Evolutionary conservation across 2,329 filamentous ascomycete genomes (phyloP), one percentile per base, ranked within the genome.

Genomic region (Beauveria pseudobassiana): DNA sequence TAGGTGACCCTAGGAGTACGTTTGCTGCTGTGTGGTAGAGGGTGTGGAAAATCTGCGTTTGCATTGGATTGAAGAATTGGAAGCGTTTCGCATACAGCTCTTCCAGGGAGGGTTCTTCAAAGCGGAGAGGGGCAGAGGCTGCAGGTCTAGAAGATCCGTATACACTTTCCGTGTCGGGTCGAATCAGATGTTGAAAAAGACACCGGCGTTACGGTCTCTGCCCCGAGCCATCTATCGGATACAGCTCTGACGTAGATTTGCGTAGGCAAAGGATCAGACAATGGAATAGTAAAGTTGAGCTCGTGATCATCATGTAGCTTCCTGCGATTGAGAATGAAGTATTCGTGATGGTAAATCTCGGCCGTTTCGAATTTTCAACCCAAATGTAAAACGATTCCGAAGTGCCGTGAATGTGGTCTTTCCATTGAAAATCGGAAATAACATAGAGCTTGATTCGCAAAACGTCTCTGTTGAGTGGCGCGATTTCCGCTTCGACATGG

Each of bases 1-100:
- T 99, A 0, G 95, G 96, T 2, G 95, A 98, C 8, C 96, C 95
- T 9, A 99, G 83, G 3, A 99, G 82, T 5, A 99, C 93, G 70
- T 99, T 99, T 51, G 90, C 88, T 8, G 89, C 76, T 0, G 95
- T 97, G 72, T 98, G 89, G 67, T 99, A 99, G 40, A 99, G 83
- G 16, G 91, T 93, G 70, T 99, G 95, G 76, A 99, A 99, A 57
- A 99, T 91, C 70, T 99, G 95, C 0, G 95, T 98, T 74, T 99
- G 95, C 96, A 99, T 98, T 0, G 95, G 95, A 71, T 99, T 99
- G 81, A 99, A 99, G 75, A 88, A 99, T 66, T 95, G 88, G 74
- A 99, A 99, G 38, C 92, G 85, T 71, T 93, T 80, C 0, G 82
- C 87, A 69, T 99, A 99, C 1, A 99, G 83, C 64, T 95, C 91